A percentile compares a stretch with the other conserved stretches of the same genome.
Conservation (phyloP, 2,329 filamentous ascomycete species). For the Trichoderma polysporum region DNA sequence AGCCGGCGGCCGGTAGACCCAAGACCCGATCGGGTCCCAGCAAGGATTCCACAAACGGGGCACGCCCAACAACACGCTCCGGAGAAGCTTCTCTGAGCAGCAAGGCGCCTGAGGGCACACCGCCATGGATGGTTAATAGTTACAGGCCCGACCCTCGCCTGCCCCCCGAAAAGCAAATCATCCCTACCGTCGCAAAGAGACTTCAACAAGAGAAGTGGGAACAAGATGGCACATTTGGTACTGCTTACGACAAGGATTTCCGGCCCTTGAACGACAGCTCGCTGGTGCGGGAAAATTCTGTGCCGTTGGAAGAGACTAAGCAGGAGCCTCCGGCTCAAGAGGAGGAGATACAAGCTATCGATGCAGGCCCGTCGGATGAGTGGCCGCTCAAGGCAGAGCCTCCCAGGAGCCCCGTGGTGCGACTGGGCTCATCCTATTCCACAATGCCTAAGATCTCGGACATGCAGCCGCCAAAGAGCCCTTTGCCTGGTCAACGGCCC, state of each 20-base stretch:
- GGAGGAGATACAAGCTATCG: conserved; percentile 28
- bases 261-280: conserved; percentile 72
- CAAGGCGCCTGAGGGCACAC: conserved; percentile 86
- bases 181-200: conserved; percentile 88
- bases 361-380: conserved; percentile 42
- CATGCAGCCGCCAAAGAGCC: conserved; percentile 33
- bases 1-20: conserved; percentile 50
- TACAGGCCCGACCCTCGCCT: conserved; percentile 94
- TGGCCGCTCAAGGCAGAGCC: conserved; percentile 56
- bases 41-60: conserved; percentile 47
- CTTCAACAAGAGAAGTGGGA: conserved; percentile 96
- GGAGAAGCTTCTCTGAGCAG: conserved; percentile 48
- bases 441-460: conserved; percentile 60
- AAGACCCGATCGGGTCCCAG: conserved; percentile 61
- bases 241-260: conserved; percentile 84
- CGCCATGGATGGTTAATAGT: conserved; percentile 90
- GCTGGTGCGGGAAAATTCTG: conserved; percentile 37
- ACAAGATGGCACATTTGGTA: conserved; percentile 82
- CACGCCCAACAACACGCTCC: conserved; percentile 62
- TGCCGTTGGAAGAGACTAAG: conserved; percentile 20
- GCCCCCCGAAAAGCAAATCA: conserved; percentile 90
- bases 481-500: conserved; percentile 47
- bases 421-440: conserved; percentile 53
- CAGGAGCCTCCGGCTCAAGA: conserved; percentile 24
- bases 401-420: conserved; percentile 47